Percentiles rank a stretch among this genome's conserved stretches.
Conservation (phyloP, 352 stramenopile genomes). For the Globisporangium radiosum region DNA sequence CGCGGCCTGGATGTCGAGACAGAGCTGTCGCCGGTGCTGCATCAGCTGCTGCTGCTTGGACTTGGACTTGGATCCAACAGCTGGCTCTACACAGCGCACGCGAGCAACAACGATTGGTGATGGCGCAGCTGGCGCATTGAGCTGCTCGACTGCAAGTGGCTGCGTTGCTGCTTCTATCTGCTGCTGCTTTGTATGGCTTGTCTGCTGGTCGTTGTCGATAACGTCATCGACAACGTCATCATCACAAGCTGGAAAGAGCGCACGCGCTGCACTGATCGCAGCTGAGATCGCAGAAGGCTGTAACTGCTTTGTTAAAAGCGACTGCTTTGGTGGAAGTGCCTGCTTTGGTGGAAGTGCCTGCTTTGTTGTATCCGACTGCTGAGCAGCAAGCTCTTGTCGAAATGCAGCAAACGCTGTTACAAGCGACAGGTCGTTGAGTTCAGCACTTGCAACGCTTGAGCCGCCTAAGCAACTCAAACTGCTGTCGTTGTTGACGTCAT, state of each 20-base stretch:
- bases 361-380: neutral
- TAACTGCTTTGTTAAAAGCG: too few relatives aligned
- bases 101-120: neutral
- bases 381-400: constrained; percentile 23
- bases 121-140: neutral
- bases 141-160: neutral
- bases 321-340: neutral
- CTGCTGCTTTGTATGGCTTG: neutral
- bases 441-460: constrained; percentile 41
- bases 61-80: too few relatives aligned
- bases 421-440: constrained; percentile 55
- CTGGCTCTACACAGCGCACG: neutral
- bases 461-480: constrained; percentile 42
- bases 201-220: neutral
- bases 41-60: neutral
- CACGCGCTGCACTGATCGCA: constrained; percentile 11
- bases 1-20: constrained; percentile 43
- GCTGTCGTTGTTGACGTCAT: constrained; percentile 21
- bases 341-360: neutral
- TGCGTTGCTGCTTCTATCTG: neutral
- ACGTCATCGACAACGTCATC: neutral
- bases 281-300: neutral
- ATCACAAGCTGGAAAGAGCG: constrained; percentile 4
- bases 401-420: constrained; percentile 43
- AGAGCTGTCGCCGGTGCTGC: constrained; percentile 33